phyloP scores from a whole-genome alignment of 345 rosid species.

The Pelargonium nanum region DNA sequence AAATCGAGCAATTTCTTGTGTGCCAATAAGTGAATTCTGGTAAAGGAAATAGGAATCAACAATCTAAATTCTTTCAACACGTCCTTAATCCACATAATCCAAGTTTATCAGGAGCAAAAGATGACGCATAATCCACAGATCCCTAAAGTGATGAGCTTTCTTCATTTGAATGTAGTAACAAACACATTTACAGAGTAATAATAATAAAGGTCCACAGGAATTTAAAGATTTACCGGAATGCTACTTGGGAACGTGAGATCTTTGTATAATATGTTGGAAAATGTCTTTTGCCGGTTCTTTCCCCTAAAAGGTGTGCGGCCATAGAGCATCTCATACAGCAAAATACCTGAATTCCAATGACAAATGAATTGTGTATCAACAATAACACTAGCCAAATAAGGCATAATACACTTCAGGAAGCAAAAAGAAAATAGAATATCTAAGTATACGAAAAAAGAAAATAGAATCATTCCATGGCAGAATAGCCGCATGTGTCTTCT shows the following conservation, averaged over 20 bases:
- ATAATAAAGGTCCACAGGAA: not conserved
- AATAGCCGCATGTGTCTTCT: too few relatives aligned
- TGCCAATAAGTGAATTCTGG: not conserved
- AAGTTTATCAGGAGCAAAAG: too few relatives aligned
- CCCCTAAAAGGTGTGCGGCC: conserved; percentile 97
- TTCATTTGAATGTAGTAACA: not conserved
- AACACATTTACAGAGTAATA: too few relatives aligned
- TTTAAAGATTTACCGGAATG: conserved; percentile 46
- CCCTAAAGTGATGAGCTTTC: too few relatives aligned
- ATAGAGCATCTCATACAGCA: conserved; percentile 95
- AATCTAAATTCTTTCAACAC: too few relatives aligned
- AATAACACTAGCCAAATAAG: not conserved
- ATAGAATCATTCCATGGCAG: too few relatives aligned
- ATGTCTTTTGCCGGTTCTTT: conserved; percentile 92
- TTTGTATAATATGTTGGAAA: conserved; percentile 84
- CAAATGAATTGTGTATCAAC: conserved; percentile 1
- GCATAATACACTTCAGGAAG: not conserved
- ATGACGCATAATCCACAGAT: too few relatives aligned
- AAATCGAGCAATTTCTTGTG: not conserved
- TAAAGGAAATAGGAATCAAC: not conserved
- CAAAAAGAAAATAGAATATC: too few relatives aligned
- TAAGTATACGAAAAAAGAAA: too few relatives aligned
- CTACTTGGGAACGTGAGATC: conserved; percentile 94
- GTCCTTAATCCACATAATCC: too few relatives aligned
- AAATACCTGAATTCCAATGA: conserved; percentile 44